phyloP scores from a whole-genome alignment of 345 rosid species.

The Populus davidiana region DNA sequence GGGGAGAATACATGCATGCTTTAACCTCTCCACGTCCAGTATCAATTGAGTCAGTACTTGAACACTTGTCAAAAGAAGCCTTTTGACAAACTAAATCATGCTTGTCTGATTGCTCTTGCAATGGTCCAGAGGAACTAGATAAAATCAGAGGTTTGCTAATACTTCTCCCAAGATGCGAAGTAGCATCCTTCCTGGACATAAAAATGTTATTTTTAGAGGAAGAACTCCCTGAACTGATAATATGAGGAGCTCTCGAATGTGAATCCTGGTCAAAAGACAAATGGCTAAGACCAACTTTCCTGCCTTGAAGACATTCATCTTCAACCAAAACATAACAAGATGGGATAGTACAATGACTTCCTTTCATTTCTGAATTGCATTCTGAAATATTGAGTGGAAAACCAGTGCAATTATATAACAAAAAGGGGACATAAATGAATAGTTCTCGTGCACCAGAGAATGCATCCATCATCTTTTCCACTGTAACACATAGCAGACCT shows the following conservation, averaged over 20 bases:
- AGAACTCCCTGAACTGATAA: slow-evolving; percentile 31
- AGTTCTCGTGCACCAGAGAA: slow-evolving; percentile 88
- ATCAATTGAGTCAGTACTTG: slow-evolving; percentile 37
- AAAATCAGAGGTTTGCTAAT: slow-evolving; percentile 34
- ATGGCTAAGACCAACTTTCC: slow-evolving; percentile 64
- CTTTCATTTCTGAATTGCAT: slow-evolving; percentile 47
- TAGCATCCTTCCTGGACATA: slow-evolving; percentile 26
- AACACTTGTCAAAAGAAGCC: slow-evolving; percentile 29
- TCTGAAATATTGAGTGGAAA: slow-evolving; percentile 66
- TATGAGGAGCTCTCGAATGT: slow-evolving; percentile 30
- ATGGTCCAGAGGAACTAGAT: slow-evolving; percentile 23
- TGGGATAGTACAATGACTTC: slow-evolving; percentile 50
- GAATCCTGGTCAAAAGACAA: slow-evolving; percentile 47
- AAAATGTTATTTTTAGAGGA: slow-evolving; percentile 38
- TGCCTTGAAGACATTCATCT: slow-evolving; percentile 42
- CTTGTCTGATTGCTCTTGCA: slow-evolving; percentile 21
- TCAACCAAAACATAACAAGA: slow-evolving; percentile 69
- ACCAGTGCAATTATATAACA: slow-evolving; percentile 79
- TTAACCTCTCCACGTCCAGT: slow-evolving; percentile 51
- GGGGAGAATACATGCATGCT: slow-evolving; percentile 73
- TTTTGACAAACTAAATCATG: slow-evolving; percentile 30
- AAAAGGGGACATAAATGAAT: slow-evolving; percentile 67
- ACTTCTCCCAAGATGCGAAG: slow-evolving; percentile 30
- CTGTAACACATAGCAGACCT: slow-evolving; percentile 64
- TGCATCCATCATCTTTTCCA: slow-evolving; percentile 79